Evolutionary conservation across 1,284 basidiomycete genomes (phyloP), one percentile per base, ranked within the genome.

Genomic region (Ganoderma lingzhi): DNA sequence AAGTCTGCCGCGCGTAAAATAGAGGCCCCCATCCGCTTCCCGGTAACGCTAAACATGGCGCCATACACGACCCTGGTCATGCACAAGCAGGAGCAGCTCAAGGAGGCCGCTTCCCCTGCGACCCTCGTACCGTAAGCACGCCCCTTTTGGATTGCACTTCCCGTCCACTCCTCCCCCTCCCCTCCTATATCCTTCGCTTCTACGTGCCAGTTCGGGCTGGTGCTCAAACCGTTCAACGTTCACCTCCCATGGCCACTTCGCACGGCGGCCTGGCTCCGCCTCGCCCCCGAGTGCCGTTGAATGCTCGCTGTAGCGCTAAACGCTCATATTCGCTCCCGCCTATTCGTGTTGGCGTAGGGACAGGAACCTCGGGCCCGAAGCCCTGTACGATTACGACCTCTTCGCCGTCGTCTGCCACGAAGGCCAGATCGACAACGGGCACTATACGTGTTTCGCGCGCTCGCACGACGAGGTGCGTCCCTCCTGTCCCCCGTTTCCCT

Each of bases 361-460:
- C 71, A 80, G 73, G 59, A 82, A 84, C 70, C 83, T 85, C 6
- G 90, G 91, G 0, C 91, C 93, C 1, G 84, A 88, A 48, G 85
- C 86, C 15, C 86, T 96, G 81, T 98, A 95, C 80, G 91, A 94
- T 66, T 98, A 98, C 79, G 95, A 98, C 77, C 87, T 98, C 2
- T 96, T 97, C 76, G 93, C 95, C 9, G 96, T 98, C 42, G 93
- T 98, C 70, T 96, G 96, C 71, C 97, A 98, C 80, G 95, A 98
- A 78, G 97, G 97, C 10, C 93, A 94, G 79, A 90, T 99, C 76
- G 93, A 97, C 80, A 98, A 96, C 70, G 97, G 97, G 0, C 97
- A 98, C 78, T 98, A 98, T 80, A 95, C 92, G 37, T 95, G 93
- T 79, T 96, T 87, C 77, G 91, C 93, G 32, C 87, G 93, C 39